Evolutionary conservation across 2,329 filamentous ascomycete species (phyloP).

Genomic region (Apiospora malaysiana): DNA sequence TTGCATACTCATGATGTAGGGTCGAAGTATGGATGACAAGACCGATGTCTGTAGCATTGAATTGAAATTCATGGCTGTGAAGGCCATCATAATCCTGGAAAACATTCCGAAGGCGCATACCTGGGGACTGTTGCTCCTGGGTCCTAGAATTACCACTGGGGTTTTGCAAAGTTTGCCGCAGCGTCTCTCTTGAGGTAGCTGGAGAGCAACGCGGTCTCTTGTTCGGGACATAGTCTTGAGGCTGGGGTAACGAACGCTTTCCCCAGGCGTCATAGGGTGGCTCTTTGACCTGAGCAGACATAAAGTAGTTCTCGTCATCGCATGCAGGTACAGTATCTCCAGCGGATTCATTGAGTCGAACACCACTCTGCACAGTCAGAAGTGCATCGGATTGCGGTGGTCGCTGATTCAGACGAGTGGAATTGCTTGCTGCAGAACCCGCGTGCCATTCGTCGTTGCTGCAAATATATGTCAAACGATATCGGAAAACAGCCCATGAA

Average conservation of each 20-base stretch:
- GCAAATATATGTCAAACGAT: background rate
- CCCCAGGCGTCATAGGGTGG: background rate
- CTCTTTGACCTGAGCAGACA: background rate
- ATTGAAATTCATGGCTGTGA: background rate
- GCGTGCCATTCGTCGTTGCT: background rate
- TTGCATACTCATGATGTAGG: background rate
- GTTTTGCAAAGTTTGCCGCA: background rate
- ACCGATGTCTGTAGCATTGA: background rate
- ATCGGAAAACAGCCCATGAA: background rate
- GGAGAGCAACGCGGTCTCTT: background rate
- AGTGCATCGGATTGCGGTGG: background rate
- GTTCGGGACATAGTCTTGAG: background rate
- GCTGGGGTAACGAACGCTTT: background rate
- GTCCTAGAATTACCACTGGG: background rate
- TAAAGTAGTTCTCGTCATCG: background rate
- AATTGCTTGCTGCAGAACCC: background rate
- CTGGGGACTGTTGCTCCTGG: background rate
- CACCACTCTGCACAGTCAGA: background rate
- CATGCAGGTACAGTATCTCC: no score
- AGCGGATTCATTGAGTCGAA: no score
- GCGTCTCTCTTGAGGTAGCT: background rate
- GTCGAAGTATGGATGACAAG: constrained; percentile 2
- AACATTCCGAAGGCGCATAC: background rate
- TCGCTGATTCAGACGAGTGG: background rate
- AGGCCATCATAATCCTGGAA: background rate